Evolutionary conservation across 176 grass and related monocot genomes (phyloP).

Genomic region (Miscanthus lutarioriparius): DNA sequence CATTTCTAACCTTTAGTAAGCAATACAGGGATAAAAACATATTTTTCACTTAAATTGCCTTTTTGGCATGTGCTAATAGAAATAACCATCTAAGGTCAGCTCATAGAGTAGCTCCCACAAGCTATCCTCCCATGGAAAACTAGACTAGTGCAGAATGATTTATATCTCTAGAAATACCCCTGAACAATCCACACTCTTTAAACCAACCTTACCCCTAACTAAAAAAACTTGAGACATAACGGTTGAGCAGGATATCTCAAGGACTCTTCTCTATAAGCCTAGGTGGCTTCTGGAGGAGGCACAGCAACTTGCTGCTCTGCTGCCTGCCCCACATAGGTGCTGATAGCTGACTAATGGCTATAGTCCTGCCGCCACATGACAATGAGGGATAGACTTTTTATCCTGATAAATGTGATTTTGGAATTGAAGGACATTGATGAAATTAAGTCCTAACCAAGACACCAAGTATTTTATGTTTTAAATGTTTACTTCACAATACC

Average conservation of each 20-base stretch:
- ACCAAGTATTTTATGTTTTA: not conserved
- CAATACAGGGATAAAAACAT: not conserved
- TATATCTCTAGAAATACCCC: not conserved
- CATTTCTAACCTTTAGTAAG: not conserved
- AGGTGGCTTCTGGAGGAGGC: not conserved
- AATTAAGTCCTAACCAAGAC: not conserved
- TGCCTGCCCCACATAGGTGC: not conserved
- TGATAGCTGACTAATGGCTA: slow-evolving; percentile 7
- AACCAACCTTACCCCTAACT: not conserved
- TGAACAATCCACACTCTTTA: slow-evolving; percentile 1
- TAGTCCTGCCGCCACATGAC: not conserved
- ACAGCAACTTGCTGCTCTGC: not conserved
- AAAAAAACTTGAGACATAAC: not conserved
- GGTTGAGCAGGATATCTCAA: not conserved
- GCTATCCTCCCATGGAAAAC: not conserved
- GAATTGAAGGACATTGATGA: slow-evolving; percentile 6
- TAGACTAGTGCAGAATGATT: slow-evolving; percentile 2
- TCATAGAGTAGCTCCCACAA: slow-evolving; percentile 1
- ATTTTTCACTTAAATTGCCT: not conserved
- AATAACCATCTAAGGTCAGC: not conserved
- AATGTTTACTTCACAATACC: slow-evolving; percentile 25
- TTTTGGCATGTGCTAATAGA: not conserved
- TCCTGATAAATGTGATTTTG: slow-evolving; percentile 15
- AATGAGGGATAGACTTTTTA: not conserved
- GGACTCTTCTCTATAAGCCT: not conserved